Conservation (phyloP, 345 rosid genomes). For the Stellera chamaejasme region DNA sequence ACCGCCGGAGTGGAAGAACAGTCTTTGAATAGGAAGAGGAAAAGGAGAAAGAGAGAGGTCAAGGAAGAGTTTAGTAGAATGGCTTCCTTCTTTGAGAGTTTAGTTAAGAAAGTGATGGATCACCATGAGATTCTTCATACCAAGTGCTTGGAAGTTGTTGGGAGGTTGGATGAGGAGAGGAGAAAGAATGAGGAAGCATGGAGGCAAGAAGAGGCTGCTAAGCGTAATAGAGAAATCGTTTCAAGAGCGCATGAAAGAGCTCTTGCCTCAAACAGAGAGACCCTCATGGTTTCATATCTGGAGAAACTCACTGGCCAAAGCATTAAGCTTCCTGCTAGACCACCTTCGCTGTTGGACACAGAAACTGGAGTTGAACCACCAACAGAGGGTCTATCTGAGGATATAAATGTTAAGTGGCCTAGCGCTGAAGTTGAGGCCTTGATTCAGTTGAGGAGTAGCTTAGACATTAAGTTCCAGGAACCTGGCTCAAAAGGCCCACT, state of each 20-base stretch:
- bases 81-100: conserved; percentile 24
- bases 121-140: conserved; percentile 39
- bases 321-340: conserved; percentile 24
- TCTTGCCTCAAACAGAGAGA: conserved; percentile 33
- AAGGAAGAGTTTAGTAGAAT: conserved; percentile 20
- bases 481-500: conserved; percentile 33
- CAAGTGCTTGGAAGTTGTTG: conserved; percentile 33
- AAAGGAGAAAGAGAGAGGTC: conserved; percentile 28
- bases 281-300: conserved; percentile 23
- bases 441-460: conserved; percentile 23
- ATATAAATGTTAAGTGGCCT: conserved; percentile 25
- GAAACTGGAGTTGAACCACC: conserved; percentile 12
- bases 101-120: conserved; percentile 35
- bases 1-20: conserved; percentile 19
- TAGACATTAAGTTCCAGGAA: conserved; percentile 29
- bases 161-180: conserved; percentile 33
- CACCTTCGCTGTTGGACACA: conserved; percentile 11
- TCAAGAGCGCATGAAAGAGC: conserved; percentile 32
- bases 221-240: conserved; percentile 28
- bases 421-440: conserved; percentile 38
- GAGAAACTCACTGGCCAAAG: conserved; percentile 40
- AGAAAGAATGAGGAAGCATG: conserved; percentile 29
- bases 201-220: conserved; percentile 28
- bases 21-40: conserved; percentile 18
- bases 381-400: conserved; percentile 10